These are phyloP conservation scores for Aspergillus niger DNA, from an alignment of 2,329 filamentous ascomycete species.

Conservation along the genomic window DNA sequence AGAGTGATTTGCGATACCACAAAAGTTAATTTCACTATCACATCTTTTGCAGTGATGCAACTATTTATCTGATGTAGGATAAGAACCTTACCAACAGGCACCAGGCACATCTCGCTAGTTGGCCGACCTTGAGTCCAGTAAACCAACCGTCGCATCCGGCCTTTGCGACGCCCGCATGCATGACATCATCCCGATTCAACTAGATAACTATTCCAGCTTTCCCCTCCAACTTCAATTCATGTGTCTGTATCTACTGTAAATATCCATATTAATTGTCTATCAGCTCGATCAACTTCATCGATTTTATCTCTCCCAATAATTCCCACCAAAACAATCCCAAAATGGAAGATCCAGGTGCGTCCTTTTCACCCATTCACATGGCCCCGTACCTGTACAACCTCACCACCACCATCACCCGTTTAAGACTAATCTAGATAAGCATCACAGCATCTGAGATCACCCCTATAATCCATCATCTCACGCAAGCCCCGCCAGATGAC, in stretches of 20 bases:
- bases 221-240: background rate
- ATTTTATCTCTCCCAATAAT: background rate
- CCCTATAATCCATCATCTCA: conserved; percentile 67
- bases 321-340: background rate
- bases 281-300: no score
- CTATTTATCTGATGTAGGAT: no score
- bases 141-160: no score
- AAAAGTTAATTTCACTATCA: background rate
- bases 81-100: no score
- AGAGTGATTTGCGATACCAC: conserved; percentile 10
- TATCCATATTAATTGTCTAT: no score
- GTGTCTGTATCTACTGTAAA: no score
- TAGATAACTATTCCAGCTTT: no score
- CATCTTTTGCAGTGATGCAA: background rate
- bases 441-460: conserved; percentile 60
- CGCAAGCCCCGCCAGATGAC: conserved; percentile 64
- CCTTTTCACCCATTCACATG: background rate
- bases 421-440: background rate
- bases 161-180: no score
- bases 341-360: conserved; percentile 27
- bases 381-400: conserved; percentile 15
- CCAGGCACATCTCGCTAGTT: no score
- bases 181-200: background rate
- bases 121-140: no score
- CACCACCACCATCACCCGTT: conserved; percentile 13